Conservation (phyloP, 192 early-diverging fungal species). For the Umbelopsis vinacea region DNA sequence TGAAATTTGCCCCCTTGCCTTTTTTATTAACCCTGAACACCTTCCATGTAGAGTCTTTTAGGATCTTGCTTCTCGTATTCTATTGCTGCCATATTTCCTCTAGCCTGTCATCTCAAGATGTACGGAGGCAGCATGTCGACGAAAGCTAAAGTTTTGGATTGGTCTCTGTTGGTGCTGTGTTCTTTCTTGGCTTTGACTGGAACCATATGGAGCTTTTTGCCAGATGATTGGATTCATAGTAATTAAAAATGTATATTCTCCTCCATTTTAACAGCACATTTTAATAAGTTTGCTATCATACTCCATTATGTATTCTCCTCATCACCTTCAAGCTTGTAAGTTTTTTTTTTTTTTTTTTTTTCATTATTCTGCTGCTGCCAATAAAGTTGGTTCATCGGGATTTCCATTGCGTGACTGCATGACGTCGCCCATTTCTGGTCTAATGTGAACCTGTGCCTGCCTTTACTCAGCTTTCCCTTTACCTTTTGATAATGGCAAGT, state of each 20-base stretch:
- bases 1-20: neutral
- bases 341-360: neutral
- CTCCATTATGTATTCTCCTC: neutral
- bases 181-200: conserved; percentile 14
- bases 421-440: conserved; percentile 2
- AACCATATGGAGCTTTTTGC: conserved; percentile 21
- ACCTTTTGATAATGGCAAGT: conserved; percentile 7
- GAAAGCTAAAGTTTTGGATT: conserved; percentile 3
- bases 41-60: conserved; percentile 27
- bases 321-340: no score
- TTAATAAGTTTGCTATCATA: neutral
- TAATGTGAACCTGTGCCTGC: neutral
- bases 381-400: no score
- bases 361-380: neutral
- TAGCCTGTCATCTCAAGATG: conserved; percentile 35
- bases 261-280: neutral
- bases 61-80: conserved; percentile 41
- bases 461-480: neutral
- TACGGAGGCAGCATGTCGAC: conserved; percentile 26
- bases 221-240: conserved; percentile 3
- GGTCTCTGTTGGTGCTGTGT: neutral
- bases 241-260: neutral
- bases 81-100: conserved; percentile 45
- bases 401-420: conserved; percentile 9
- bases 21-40: neutral